Evolutionary conservation across 2,329 filamentous ascomycete genomes (phyloP).

Genomic region (Fonsecaea pedrosoi): DNA sequence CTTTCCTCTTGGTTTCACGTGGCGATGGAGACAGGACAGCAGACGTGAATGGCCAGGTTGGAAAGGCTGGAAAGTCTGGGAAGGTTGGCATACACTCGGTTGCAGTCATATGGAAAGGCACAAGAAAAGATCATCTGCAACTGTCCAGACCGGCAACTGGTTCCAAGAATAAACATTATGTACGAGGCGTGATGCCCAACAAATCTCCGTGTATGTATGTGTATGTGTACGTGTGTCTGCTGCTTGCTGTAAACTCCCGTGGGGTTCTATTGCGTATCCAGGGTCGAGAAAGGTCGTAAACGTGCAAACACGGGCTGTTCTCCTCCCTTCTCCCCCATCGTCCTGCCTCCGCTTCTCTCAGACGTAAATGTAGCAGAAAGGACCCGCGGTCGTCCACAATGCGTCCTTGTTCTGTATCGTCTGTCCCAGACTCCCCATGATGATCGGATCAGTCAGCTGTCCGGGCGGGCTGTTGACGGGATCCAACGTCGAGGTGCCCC

Average conservation of each 20-base stretch:
- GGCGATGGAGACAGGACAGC: too few species aligned
- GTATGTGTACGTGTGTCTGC: too few species aligned
- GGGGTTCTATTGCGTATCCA: slow-evolving; percentile 6
- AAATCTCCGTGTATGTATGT: neutral
- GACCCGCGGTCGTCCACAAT: slow-evolving; percentile 36
- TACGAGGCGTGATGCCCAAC: neutral
- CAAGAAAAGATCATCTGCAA: neutral
- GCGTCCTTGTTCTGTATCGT: slow-evolving; percentile 30
- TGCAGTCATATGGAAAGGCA: too few species aligned
- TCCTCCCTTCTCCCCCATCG: neutral
- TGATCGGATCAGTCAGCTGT: slow-evolving; percentile 33
- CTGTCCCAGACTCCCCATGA: slow-evolving; percentile 23
- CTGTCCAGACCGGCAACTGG: neutral
- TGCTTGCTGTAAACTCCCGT: neutral
- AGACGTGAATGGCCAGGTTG: too few species aligned
- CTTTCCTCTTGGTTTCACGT: too few species aligned
- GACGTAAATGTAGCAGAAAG: slow-evolving; percentile 39
- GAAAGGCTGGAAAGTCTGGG: too few species aligned
- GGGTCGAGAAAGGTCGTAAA: neutral
- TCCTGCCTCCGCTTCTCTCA: slow-evolving; percentile 2
- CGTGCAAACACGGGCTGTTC: neutral
- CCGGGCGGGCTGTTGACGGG: slow-evolving; percentile 30
- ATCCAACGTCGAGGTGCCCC: slow-evolving; percentile 33
- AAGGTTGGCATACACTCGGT: too few species aligned
- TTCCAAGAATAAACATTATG: slow-evolving; percentile 9